Base-by-base conservation (phyloP, 2,329 filamentous ascomycete species). In the Hortaea werneckii region DNA sequence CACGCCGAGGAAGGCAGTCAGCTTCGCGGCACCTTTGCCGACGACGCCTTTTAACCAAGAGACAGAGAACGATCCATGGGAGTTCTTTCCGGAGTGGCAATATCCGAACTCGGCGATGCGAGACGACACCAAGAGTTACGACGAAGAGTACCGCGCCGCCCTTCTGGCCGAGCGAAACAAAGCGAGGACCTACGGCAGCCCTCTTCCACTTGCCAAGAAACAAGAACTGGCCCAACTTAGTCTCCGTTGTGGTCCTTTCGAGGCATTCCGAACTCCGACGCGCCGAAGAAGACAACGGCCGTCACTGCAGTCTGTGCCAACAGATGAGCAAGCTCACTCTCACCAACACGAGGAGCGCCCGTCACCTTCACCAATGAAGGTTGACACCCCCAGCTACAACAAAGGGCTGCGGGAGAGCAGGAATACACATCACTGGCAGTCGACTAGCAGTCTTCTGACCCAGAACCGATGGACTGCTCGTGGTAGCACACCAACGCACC, bases 11-110 rank as follows among this genome's bases (percentile, higher is more conserved):
- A 39, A 39, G 37, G 37, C 37, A 39, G 32, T 35, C 40, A n/a
- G 40, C 40, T 44, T 34, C 43, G 32, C 6, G 20, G 43, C 37
- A 5, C 43, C 43, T 26, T 10, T 40, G n/a, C 37, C 43, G n/a
- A 40, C 43, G 5, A 40, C 43, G 20, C 43, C 43, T 12, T 45
- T 45, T 29, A 37, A 40, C 12, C 37, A 45, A 9, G 29, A 30
- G n/a, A 30, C 8, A n/a, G 43, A 45, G 6, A 29, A 40, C 8
- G 43, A 45, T 30, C 20, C 43, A 10, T 45, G 37, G 20, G 37
- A 38, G 37, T 34, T 45, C 35, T 45, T 45, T 29, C 43, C 43
- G 6, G 43, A 45, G n/a, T 26, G 8, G 43, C 28, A 40, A 11
- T 34, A 40, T 7, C 43, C 43, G 4, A 29, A 13, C 37, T 40